Evolutionary conservation across 2,329 filamentous ascomycete genomes (phyloP).

Genomic region (Ophiostoma novo-ulmi): DNA sequence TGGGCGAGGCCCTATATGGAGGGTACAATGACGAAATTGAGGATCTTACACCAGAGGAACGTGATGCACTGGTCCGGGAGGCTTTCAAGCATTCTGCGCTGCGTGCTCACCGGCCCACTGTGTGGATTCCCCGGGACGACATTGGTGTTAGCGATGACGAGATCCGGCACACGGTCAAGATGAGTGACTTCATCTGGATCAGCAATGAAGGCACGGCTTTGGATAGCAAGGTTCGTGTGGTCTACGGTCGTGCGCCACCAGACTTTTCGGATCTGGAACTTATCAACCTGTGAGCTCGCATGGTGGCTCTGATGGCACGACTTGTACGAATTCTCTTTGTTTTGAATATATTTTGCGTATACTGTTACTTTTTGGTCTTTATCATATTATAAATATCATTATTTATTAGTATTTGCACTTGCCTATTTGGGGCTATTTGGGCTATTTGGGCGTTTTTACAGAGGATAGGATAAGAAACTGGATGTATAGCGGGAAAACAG

Average conservation of each 20-base stretch:
- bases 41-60: slow-evolving; percentile 83
- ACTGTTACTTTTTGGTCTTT: neutral
- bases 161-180: slow-evolving; percentile 67
- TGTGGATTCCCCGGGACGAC: slow-evolving; percentile 92
- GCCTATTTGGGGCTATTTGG: slow-evolving; percentile 12
- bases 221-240: slow-evolving; percentile 74
- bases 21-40: slow-evolving; percentile 90
- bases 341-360: neutral
- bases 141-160: slow-evolving; percentile 90
- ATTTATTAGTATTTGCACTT: neutral
- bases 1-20: slow-evolving; percentile 77
- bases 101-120: slow-evolving; percentile 73
- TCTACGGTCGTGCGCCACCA: slow-evolving; percentile 79
- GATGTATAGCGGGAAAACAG: neutral
- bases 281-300: slow-evolving; percentile 59
- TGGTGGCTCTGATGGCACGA: neutral
- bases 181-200: slow-evolving; percentile 82
- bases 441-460: neutral
- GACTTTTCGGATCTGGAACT: slow-evolving; percentile 86
- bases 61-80: slow-evolving; percentile 76
- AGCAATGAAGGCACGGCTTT: slow-evolving; percentile 88
- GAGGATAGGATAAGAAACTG: neutral
- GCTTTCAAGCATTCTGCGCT: slow-evolving; percentile 89
- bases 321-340: slow-evolving; percentile 10
- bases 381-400: neutral